Conservation (phyloP, 768 basidiomycete genomes). For the Mrakia blollopis region DNA sequence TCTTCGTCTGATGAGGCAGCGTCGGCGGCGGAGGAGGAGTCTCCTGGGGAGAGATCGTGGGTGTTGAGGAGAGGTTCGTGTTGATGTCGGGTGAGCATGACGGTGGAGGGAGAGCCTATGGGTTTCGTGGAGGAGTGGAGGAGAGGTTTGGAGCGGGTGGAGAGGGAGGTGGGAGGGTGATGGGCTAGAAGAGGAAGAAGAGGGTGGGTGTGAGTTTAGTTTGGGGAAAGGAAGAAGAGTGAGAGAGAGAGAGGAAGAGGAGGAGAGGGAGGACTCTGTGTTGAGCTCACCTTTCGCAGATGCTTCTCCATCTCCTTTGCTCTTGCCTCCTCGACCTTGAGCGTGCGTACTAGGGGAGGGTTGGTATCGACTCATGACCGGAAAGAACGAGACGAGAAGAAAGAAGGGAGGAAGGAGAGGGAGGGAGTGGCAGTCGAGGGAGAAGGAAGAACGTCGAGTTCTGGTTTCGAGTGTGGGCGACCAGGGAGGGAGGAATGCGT, state of each 20-base stretch:
- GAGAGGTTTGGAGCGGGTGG: not conserved
- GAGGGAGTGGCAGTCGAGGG: not conserved
- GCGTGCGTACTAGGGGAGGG: not conserved
- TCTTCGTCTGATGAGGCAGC: not conserved
- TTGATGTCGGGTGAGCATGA: not conserved
- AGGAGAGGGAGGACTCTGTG: not conserved
- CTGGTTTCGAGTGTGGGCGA: not conserved
- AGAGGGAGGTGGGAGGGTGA: not conserved
- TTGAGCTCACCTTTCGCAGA: not conserved
- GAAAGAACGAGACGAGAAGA: not conserved
- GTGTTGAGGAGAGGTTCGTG: not conserved
- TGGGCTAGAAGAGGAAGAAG: too few relatives aligned
- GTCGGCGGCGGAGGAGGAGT: not conserved
- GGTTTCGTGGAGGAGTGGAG: not conserved
- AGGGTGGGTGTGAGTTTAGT: not conserved
- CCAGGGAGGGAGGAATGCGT: too few relatives aligned
- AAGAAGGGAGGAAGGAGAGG: not conserved
- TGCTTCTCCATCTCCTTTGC: not conserved
- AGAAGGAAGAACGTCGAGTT: not conserved
- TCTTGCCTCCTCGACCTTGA: not conserved
- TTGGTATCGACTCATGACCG: not conserved
- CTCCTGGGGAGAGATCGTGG: not conserved
- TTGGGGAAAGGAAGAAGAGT: not conserved
- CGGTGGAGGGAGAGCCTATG: not conserved
- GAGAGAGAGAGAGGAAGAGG: not conserved